Percentiles rank a stretch among this genome's conserved stretches.
Evolutionary conservation across 192 early-diverging fungal species (phyloP).

Genomic region (Gonapodya prolifera): DNA sequence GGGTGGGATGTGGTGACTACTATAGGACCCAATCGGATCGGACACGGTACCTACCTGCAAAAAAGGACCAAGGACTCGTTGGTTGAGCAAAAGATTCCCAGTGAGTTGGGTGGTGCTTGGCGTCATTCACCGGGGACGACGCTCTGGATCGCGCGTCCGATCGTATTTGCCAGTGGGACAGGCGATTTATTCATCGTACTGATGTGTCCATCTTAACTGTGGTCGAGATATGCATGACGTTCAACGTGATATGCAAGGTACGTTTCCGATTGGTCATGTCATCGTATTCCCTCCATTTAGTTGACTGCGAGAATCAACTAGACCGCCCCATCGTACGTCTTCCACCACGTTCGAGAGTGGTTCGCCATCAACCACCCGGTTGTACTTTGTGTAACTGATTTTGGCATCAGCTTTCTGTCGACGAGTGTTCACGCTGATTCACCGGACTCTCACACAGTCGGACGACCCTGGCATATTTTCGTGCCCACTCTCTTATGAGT

Average conservation of each 20-base stretch:
- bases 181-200: too few species aligned
- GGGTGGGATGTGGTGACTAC: slow-evolving; percentile 19
- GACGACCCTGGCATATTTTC: slow-evolving; percentile 16
- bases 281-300: too few species aligned
- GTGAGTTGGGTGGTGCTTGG: too few species aligned
- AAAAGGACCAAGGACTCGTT: slow-evolving; percentile 6
- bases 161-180: background rate
- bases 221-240: slow-evolving; percentile 52
- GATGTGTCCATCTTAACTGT: background rate
- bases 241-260: slow-evolving; percentile 37
- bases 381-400: slow-evolving; percentile 25
- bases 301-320: too few species aligned
- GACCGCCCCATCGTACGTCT: slow-evolving; percentile 30
- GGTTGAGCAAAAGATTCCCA: background rate
- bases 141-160: too few species aligned
- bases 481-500: slow-evolving; percentile 12
- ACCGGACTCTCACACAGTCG: too few species aligned
- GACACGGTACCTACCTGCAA: slow-evolving; percentile 40
- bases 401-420: too few species aligned
- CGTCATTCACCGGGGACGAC: too few species aligned
- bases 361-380: slow-evolving; percentile 26
- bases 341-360: slow-evolving; percentile 39
- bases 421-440: too few species aligned
- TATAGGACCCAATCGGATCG: slow-evolving; percentile 33
- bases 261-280: background rate